phyloP scores from a whole-genome alignment of 495 filamentous ascomycete genomes.

The Aspergillus mulundensis region DNA sequence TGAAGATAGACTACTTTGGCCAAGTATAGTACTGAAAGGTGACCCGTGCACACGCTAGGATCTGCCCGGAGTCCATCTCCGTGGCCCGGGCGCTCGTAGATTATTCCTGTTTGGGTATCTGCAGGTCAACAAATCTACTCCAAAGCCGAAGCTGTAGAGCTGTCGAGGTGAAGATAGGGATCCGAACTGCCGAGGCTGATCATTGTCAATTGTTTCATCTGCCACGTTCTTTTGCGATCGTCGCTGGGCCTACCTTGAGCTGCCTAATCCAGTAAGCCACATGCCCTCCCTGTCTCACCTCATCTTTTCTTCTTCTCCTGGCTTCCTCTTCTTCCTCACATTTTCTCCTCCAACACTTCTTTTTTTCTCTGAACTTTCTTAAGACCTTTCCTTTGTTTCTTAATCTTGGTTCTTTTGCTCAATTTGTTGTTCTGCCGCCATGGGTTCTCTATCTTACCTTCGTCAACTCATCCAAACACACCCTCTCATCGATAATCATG shows the following conservation, averaged over 20 bases:
- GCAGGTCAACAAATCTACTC: neutral
- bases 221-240: neutral
- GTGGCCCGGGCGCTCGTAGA: conserved; percentile 1
- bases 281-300: neutral
- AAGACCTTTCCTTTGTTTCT: neutral
- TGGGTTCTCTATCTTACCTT: conserved; percentile 34
- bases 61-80: neutral
- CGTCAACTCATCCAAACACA: conserved; percentile 54
- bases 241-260: neutral
- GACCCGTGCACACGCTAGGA: conserved; percentile 4
- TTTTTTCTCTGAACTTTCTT: neutral
- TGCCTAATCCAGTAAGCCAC: neutral
- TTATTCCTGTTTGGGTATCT: conserved; percentile 1
- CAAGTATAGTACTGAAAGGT: neutral
- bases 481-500: conserved; percentile 86
- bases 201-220: neutral
- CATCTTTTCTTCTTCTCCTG: neutral
- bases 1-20: neutral
- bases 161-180: neutral
- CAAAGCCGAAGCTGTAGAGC: neutral
- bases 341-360: neutral
- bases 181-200: neutral
- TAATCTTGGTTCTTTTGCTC: neutral
- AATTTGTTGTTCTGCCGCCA: conserved; percentile 5
- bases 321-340: neutral